Percentiles rank a stretch among this genome's conserved stretches.
phyloP scores from a whole-genome alignment of 78 protist genomes.

The Protostelium mycophagum region DNA sequence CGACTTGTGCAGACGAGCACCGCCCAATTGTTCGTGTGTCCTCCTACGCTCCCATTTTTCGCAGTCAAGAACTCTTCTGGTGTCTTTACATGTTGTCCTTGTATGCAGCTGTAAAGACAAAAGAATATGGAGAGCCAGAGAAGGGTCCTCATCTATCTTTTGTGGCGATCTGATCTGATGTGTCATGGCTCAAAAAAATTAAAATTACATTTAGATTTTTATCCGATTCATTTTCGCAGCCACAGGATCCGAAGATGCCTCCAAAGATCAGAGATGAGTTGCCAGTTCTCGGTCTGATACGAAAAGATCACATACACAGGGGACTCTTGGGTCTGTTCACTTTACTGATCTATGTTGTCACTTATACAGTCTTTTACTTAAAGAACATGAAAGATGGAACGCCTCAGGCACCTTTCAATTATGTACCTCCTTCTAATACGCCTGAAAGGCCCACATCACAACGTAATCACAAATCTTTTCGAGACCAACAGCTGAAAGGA shows the following conservation, averaged over 20 bases:
- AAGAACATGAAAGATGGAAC: background rate
- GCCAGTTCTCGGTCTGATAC: too few species aligned
- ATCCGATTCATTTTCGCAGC: too few species aligned
- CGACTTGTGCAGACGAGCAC: constrained; percentile 83
- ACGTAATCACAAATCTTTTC: background rate
- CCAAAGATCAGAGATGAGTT: too few species aligned
- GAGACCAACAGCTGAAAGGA: background rate
- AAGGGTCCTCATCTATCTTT: too few species aligned
- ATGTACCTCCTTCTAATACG: background rate
- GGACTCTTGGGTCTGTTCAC: background rate
- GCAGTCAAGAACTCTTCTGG: background rate
- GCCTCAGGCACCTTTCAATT: background rate
- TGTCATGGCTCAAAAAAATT: too few species aligned
- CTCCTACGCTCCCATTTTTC: constrained; percentile 2
- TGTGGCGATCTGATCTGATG: too few species aligned
- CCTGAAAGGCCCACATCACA: background rate
- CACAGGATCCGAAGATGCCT: too few species aligned
- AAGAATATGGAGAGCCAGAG: too few species aligned
- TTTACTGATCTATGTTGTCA: background rate
- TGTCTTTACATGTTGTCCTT: background rate
- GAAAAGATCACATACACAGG: too few species aligned
- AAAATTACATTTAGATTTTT: too few species aligned
- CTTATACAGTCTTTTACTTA: too few species aligned
- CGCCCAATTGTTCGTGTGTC: constrained; percentile 76
- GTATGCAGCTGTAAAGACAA: too few species aligned